These are phyloP conservation scores for Cytospora piceicola DNA, from an alignment of 2,329 filamentous ascomycete genomes.

Conservation along the genomic window DNA sequence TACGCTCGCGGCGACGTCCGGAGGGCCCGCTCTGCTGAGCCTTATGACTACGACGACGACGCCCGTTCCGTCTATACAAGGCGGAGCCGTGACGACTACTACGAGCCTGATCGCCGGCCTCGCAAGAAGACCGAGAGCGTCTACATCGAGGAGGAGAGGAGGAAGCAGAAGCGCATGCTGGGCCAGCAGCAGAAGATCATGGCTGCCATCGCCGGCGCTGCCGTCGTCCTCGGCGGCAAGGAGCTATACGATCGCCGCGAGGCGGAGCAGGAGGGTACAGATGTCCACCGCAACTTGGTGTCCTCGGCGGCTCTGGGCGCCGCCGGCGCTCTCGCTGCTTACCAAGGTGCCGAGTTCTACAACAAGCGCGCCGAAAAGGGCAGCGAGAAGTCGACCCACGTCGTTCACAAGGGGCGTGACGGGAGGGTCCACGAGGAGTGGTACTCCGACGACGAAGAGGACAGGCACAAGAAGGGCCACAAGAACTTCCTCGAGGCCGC, in stretches of 20 bases:
- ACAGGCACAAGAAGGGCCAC: slow-evolving; percentile 62
- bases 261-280: slow-evolving; percentile 53
- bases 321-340: slow-evolving; percentile 66
- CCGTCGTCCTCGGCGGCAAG: slow-evolving; percentile 67
- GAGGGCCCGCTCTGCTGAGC: slow-evolving; percentile 67
- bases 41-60: slow-evolving; percentile 65
- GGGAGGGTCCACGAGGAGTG: slow-evolving; percentile 57
- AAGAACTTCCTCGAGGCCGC: slow-evolving; percentile 68
- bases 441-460: slow-evolving; percentile 57
- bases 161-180: slow-evolving; percentile 55
- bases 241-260: slow-evolving; percentile 68
- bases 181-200: slow-evolving; percentile 69
- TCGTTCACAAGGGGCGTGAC: slow-evolving; percentile 58
- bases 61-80: slow-evolving; percentile 38
- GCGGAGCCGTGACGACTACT: slow-evolving; percentile 42
- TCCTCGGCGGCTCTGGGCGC: slow-evolving; percentile 65
- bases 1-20: slow-evolving; percentile 54
- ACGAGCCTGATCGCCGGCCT: slow-evolving; percentile 52
- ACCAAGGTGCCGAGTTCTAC: slow-evolving; percentile 66
- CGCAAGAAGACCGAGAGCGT: slow-evolving; percentile 55
- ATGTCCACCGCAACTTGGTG: slow-evolving; percentile 61
- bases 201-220: slow-evolving; percentile 67
- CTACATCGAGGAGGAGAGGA: slow-evolving; percentile 63
- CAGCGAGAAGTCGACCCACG: slow-evolving; percentile 57
- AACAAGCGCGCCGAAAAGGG: slow-evolving; percentile 61